These are phyloP conservation scores for Schizophyllum amplum DNA, from an alignment of 1,284 basidiomycete species.

Conservation along the genomic window DNA sequence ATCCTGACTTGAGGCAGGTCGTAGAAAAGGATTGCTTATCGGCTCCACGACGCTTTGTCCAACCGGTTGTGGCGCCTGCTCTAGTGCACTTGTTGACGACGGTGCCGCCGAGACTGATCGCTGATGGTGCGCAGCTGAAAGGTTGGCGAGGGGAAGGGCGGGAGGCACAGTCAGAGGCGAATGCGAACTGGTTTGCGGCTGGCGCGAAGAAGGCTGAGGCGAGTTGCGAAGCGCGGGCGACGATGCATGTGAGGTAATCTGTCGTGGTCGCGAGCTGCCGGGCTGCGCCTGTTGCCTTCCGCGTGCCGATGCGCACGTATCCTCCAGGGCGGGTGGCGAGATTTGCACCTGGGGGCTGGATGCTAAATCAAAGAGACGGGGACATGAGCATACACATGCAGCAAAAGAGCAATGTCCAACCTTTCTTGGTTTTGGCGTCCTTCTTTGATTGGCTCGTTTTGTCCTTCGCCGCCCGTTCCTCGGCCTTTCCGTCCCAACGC, in stretches of 20 bases:
- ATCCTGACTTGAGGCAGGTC: neutral
- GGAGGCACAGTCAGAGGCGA: neutral
- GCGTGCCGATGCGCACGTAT: neutral
- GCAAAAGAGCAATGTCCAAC: too few species aligned
- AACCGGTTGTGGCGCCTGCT: too few species aligned
- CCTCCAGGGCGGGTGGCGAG: neutral
- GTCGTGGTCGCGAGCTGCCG: neutral
- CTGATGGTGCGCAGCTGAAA: neutral
- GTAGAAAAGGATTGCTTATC: neutral
- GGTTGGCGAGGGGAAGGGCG: too few species aligned
- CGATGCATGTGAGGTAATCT: neutral
- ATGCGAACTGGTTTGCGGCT: neutral
- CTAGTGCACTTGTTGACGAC: neutral
- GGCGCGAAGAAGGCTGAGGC: too few species aligned
- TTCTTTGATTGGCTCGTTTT: neutral
- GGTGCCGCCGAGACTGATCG: neutral
- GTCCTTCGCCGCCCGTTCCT: neutral
- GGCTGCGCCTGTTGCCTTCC: neutral
- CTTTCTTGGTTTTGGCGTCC: too few species aligned
- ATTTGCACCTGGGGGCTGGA: neutral
- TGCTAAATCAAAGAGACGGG: neutral
- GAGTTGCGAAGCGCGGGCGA: too few species aligned
- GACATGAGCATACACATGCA: too few species aligned
- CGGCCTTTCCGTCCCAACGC: neutral
- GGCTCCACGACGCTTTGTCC: too few species aligned